Conservation (phyloP, 495 filamentous ascomycete species). For the Pyrenula aspistea region DNA sequence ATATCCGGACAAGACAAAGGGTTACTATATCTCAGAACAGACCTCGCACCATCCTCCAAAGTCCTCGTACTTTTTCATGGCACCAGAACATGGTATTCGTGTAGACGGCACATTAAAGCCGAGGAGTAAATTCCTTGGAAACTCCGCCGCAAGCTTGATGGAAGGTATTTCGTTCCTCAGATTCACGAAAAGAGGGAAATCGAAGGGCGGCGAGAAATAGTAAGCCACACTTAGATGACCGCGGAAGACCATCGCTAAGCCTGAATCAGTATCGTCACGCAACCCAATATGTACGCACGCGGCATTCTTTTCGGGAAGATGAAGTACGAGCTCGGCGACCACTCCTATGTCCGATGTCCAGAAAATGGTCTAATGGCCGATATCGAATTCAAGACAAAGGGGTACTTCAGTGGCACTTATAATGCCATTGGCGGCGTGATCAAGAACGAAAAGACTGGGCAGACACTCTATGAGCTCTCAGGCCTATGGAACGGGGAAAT, state of each 20-base stretch:
- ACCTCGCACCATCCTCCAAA: conserved; percentile 96
- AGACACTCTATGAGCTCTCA: conserved; percentile 77
- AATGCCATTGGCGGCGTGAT: conserved; percentile 91
- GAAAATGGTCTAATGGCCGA: conserved; percentile 80
- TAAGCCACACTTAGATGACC: conserved; percentile 29
- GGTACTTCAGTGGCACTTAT: conserved; percentile 92
- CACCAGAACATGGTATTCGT: conserved; percentile 83
- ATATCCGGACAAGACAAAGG: conserved; percentile 71
- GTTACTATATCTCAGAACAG: conserved; percentile 94
- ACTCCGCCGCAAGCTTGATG: conserved; percentile 97
- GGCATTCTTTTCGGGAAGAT: conserved; percentile 98
- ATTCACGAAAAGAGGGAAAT: conserved; percentile 61
- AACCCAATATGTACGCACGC: conserved; percentile 98
- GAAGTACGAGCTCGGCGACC: conserved; percentile 98
- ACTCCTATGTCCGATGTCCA: conserved; percentile 87
- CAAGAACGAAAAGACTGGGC: conserved; percentile 77
- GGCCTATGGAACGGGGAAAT: conserved; percentile 94
- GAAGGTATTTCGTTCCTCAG: conserved; percentile 85
- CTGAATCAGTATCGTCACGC: conserved; percentile 61
- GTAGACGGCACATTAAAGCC: conserved; percentile 95
- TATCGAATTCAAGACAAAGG: conserved; percentile 97
- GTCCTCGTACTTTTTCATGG: conserved; percentile 98
- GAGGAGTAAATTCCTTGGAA: conserved; percentile 91
- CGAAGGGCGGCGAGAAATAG: conserved; percentile 73
- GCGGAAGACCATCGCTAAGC: conserved; percentile 5